These are phyloP conservation scores for Epichloe festucae DNA, from an alignment of 2,329 filamentous ascomycete genomes.

Conservation along the genomic window DNA sequence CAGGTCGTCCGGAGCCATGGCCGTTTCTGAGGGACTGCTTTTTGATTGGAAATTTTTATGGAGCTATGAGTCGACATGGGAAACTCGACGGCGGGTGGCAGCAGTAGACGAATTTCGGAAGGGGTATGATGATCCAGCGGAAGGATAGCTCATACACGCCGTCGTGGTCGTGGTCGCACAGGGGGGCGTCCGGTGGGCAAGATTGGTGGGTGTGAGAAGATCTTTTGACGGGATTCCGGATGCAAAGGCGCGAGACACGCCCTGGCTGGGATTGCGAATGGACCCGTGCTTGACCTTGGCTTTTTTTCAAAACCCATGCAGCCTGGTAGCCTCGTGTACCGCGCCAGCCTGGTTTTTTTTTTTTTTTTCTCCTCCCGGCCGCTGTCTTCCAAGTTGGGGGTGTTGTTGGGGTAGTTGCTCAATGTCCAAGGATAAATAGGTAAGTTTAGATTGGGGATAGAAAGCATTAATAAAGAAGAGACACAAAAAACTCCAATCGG, in stretches of 20 bases:
- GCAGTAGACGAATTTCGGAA: conserved; percentile 2
- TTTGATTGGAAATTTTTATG: conserved; percentile 26
- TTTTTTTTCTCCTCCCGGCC: background rate
- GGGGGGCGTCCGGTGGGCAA: conserved; percentile 4
- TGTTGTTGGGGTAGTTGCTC: background rate
- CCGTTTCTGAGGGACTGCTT: conserved; percentile 9
- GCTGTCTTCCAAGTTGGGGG: background rate
- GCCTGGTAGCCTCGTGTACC: conserved; percentile 4
- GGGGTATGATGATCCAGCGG: conserved; percentile 1
- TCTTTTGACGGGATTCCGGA: conserved; percentile 6
- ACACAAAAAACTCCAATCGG: background rate
- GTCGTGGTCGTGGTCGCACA: conserved; percentile 3
- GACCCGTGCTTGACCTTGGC: conserved; percentile 2
- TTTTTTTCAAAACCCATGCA: background rate
- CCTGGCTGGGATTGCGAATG: conserved; percentile 5
- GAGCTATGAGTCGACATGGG: conserved; percentile 20
- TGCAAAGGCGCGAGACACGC: conserved; percentile 8
- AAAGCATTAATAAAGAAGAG: background rate
- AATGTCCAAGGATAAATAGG: background rate
- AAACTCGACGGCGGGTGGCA: conserved; percentile 12
- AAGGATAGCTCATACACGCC: background rate
- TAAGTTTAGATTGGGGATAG: background rate
- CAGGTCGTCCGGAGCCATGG: conserved; percentile 16
- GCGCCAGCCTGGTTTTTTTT: conserved; percentile 1
- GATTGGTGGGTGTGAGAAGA: conserved; percentile 1